These are phyloP conservation scores for Panicum virgatum DNA, from an alignment of 202 grass and related monocot genomes.

Conservation along the genomic window DNA sequence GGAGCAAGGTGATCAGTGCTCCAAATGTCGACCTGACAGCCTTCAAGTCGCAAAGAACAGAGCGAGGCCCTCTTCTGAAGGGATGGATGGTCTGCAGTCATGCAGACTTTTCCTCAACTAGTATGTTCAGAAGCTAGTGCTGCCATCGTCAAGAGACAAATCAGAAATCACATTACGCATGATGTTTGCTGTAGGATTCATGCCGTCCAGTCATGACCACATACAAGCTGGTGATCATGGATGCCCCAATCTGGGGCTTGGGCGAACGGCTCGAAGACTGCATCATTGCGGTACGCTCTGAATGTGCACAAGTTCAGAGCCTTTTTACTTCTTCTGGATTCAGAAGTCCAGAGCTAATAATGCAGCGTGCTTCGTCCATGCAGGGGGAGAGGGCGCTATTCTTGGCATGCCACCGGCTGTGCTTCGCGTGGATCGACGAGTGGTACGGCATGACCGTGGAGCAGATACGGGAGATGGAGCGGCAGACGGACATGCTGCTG, in stretches of 20 bases:
- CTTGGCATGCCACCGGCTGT: slow-evolving; percentile 76
- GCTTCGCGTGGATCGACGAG: slow-evolving; percentile 93
- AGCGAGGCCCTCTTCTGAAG: slow-evolving; percentile 65
- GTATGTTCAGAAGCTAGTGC: slow-evolving; percentile 6
- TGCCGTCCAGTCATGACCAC: slow-evolving; percentile 71
- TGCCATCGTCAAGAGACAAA: background rate
- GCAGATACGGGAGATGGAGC: slow-evolving; percentile 77
- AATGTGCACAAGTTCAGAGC: background rate
- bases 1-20: slow-evolving; percentile 76
- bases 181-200: slow-evolving; percentile 47
- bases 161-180: background rate
- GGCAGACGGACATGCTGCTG: slow-evolving; percentile 71
- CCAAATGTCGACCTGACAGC: slow-evolving; percentile 57
- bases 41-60: slow-evolving; percentile 70
- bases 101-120: background rate
- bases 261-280: slow-evolving; percentile 67
- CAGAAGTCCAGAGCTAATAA: slow-evolving; percentile 8
- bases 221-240: slow-evolving; percentile 82
- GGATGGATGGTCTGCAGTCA: slow-evolving; percentile 71
- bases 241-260: slow-evolving; percentile 87
- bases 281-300: slow-evolving; percentile 54
- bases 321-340: too few relatives aligned
- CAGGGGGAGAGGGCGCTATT: slow-evolving; percentile 79
- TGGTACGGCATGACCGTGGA: slow-evolving; percentile 85
- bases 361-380: background rate